A percentile compares a stretch with the other conserved stretches of the same genome.
These are phyloP conservation scores for Wickerhamomyces silvicola DNA, from an alignment of 805 yeast species.

Conservation along the genomic window DNA sequence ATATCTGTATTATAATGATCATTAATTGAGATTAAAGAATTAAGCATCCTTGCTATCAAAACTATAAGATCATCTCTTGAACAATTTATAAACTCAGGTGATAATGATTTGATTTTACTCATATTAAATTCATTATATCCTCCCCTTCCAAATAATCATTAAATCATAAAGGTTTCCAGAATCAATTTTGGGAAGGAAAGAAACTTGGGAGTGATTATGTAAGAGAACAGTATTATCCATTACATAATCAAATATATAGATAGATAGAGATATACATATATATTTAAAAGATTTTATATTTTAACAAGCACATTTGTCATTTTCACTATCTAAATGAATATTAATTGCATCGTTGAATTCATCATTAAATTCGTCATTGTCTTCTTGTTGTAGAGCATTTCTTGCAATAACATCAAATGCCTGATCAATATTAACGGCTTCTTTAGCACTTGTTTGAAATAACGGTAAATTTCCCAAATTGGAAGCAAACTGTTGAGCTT, in stretches of 20 bases:
- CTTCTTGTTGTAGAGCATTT: conserved; percentile 93
- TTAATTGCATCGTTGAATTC: conserved; percentile 96
- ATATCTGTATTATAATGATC: conserved; percentile 40
- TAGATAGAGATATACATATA: neutral
- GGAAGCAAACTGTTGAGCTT: conserved; percentile 56
- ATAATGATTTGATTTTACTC: conserved; percentile 13
- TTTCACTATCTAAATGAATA: conserved; percentile 82
- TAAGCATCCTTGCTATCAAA: conserved; percentile 73
- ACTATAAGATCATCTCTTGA: conserved; percentile 63
- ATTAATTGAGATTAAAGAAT: conserved; percentile 66
- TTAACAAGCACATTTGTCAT: conserved; percentile 21
- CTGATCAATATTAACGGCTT: conserved; percentile 87
- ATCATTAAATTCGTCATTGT: conserved; percentile 82
- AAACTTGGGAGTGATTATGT: neutral
- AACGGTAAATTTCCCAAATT: conserved; percentile 77
- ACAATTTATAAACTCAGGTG: conserved; percentile 52
- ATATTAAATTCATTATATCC: too few relatives aligned
- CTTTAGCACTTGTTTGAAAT: conserved; percentile 97
- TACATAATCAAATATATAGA: neutral
- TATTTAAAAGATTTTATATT: too few relatives aligned
- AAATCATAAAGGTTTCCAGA: too few relatives aligned
- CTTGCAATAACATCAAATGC: conserved; percentile 96
- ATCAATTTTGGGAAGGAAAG: too few relatives aligned
- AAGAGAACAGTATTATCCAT: neutral
- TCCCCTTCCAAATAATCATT: too few relatives aligned